Evolutionary conservation across 2,329 filamentous ascomycete species (phyloP), one percentile per base, ranked within the genome.

Genomic region (Moelleriella libera): DNA sequence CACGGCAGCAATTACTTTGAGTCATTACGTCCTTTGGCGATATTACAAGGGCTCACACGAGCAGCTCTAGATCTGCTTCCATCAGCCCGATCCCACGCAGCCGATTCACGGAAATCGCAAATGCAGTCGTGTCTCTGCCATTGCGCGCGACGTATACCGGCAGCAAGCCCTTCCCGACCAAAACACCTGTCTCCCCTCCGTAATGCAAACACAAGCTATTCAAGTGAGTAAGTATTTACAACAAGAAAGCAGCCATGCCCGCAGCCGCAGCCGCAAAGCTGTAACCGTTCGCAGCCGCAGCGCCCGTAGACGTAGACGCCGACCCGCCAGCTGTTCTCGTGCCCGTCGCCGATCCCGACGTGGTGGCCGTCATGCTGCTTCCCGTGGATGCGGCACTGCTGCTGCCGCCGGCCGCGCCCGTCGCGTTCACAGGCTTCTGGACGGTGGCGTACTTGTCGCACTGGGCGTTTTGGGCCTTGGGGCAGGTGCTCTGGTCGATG

Each of bases 401-500:
- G 21, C 21, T 21, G 21, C 28, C 30, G 10, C 6, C 30, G 30
- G 21, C 39, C 40, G 39, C 30, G 14, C 34, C 34, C 8, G 49
- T 50, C 45, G 53, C 56, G 30, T 55, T 51, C 40, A 41, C 32
- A 32, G 54, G 52, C 52, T 48, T 57, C 6, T 59, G 32, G 2
- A 55, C 60, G 11, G 57, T 42, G 4, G 59, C 60, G 54, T 77
- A 76, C n/a, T 58, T 54, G 14, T 56, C 54, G 55, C 76, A 80
- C 5, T 63, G 64, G 6, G 68, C 60, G 45, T 71, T 68, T 6
- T 61, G 52, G 11, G 71, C 66, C 10, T 72, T 45, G 1, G 70
- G 70, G 59, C 76, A 80, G 40, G 64, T 61, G 11, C 28, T 32
- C 6, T 54, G 46, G 40, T 66, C 68, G 53, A 70, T 71, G 64